These are phyloP conservation scores for Zygnema circumcarinatum DNA, from an alignment of 139 green algal genomes.

Conservation along the genomic window DNA sequence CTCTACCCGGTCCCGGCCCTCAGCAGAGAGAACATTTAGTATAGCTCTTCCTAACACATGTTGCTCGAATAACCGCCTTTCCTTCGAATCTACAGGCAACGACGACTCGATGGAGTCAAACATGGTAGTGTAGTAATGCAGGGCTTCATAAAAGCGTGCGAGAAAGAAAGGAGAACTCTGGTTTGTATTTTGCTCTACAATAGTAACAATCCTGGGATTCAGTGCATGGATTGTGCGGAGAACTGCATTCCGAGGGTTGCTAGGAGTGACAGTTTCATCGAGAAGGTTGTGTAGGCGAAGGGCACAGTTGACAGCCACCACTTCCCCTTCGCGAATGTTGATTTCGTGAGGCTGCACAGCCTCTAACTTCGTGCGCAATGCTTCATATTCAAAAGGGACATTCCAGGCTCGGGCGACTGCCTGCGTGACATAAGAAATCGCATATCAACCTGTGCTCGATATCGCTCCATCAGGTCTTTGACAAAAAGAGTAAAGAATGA, in stretches of 20 bases:
- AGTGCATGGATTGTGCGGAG: no score
- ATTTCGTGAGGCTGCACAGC: not conserved
- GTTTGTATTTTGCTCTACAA: conserved; percentile 50
- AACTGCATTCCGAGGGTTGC: no score
- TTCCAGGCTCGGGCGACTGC: no score
- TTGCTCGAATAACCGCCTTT: conserved; percentile 17
- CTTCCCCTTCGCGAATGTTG: conserved; percentile 7
- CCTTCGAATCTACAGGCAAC: not conserved
- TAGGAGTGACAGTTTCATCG: no score
- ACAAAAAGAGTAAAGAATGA: no score
- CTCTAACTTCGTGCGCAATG: not conserved
- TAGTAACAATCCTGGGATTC: conserved; percentile 27
- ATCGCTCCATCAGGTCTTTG: no score
- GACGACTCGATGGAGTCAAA: conserved; percentile 26
- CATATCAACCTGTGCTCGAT: no score
- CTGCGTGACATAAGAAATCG: no score
- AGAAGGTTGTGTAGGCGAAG: no score
- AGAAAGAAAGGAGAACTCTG: conserved; percentile 50
- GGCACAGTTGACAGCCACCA: no score
- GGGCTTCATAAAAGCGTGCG: conserved; percentile 38
- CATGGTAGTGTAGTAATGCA: conserved; percentile 30
- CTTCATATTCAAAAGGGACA: no score
- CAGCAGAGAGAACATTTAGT: conserved; percentile 24
- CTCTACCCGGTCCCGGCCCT: conserved; percentile 41
- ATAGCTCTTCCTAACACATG: conserved; percentile 42